Conservation (phyloP, 805 yeast species). For the Hemisphaericaspora nanyangensis region DNA sequence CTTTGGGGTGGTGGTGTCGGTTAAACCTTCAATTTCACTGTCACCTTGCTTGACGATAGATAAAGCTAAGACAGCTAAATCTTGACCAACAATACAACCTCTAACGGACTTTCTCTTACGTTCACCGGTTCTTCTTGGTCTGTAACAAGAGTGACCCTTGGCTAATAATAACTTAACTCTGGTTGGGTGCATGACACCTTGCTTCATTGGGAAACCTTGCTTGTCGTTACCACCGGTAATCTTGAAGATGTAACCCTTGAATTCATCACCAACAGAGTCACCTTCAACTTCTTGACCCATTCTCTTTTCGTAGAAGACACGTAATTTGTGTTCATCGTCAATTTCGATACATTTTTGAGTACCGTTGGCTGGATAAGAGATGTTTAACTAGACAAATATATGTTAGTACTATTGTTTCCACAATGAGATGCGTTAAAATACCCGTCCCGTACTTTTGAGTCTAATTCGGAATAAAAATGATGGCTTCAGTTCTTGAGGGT, state of each 20-base stretch:
- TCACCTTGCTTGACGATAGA: slow-evolving; percentile 98
- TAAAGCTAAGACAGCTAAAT: slow-evolving; percentile 92
- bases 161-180: slow-evolving; percentile 95
- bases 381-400: slow-evolving; percentile 73
- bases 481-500: no score
- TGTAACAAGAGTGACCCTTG: slow-evolving; percentile 97
- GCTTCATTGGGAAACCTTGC: slow-evolving; percentile 99
- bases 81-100: slow-evolving; percentile 98
- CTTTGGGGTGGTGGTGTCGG: slow-evolving; percentile 93
- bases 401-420: slow-evolving; percentile 9
- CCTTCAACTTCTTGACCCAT: slow-evolving; percentile 99
- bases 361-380: slow-evolving; percentile 99
- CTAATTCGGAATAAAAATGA: no score
- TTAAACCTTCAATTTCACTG: slow-evolving; percentile 89
- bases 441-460: no score
- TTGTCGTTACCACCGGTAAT: slow-evolving; percentile 99
- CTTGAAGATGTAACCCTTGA: slow-evolving; percentile 98
- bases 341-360: slow-evolving; percentile 96
- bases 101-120: slow-evolving; percentile 99
- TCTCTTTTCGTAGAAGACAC: slow-evolving; percentile 98
- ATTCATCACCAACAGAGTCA: slow-evolving; percentile 96
- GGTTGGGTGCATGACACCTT: slow-evolving; percentile 99
- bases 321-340: slow-evolving; percentile 98
- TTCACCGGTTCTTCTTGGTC: slow-evolving; percentile 99
- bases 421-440: no score